A percentile compares a stretch with the other conserved stretches of the same genome.
Conservation (phyloP, 345 rosid genomes). For the Cardamine occulta region DNA sequence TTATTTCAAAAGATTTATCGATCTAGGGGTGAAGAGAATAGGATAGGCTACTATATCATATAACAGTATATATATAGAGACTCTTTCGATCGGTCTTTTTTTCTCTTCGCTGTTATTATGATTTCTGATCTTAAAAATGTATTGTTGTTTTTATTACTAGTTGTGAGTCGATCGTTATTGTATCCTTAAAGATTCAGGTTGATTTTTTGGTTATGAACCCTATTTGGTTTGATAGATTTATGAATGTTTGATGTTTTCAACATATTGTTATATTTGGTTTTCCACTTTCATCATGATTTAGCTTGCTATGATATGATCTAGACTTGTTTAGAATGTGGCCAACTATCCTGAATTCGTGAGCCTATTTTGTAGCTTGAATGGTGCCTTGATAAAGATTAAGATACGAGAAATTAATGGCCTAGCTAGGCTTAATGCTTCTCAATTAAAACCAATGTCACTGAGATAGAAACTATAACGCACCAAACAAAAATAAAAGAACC, state of each 20-base stretch:
- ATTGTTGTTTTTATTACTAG: background rate
- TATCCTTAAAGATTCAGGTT: background rate
- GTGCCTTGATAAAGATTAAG: background rate
- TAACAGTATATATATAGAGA: background rate
- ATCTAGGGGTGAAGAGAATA: background rate
- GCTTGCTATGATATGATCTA: constrained; percentile 1
- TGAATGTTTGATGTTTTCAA: background rate
- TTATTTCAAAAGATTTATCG: background rate
- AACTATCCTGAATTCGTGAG: constrained; percentile 7
- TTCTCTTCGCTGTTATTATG: background rate
- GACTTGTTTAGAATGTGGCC: background rate
- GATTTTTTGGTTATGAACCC: background rate
- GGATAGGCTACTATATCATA: background rate
- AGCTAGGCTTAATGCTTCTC: constrained; percentile 2
- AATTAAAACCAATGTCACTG: background rate
- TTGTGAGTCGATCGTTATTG: background rate
- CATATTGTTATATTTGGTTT: background rate
- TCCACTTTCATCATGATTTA: background rate
- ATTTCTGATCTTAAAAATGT: background rate
- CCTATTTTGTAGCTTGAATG: background rate
- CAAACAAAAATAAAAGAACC: background rate
- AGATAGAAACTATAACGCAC: constrained; percentile 9
- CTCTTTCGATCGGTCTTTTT: background rate
- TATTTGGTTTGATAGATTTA: background rate
- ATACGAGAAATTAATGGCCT: background rate